A percentile compares a stretch with the other conserved stretches of the same genome.
phyloP scores from a whole-genome alignment of 2,329 filamentous ascomycete genomes.

The Fusarium citri region DNA sequence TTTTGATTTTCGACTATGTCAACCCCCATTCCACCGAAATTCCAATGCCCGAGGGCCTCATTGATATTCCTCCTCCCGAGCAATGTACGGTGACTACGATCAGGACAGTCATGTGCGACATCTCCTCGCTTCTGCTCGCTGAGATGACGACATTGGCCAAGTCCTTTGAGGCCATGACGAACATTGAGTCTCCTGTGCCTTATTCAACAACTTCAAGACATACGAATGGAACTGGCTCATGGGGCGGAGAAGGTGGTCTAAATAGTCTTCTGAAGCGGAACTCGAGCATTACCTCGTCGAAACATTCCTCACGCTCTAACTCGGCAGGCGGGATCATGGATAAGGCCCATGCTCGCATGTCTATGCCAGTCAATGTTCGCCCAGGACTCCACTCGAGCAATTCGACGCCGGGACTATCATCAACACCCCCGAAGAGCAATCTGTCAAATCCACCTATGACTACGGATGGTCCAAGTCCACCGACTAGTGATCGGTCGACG shows the following conservation, averaged over 20 bases:
- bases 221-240: slow-evolving; percentile 55
- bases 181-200: slow-evolving; percentile 80
- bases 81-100: slow-evolving; percentile 81
- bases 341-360: slow-evolving; percentile 77
- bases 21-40: slow-evolving; percentile 60
- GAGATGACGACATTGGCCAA: slow-evolving; percentile 81
- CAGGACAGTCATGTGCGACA: slow-evolving; percentile 82
- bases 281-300: slow-evolving; percentile 63
- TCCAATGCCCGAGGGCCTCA: slow-evolving; percentile 74
- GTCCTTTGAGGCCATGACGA: slow-evolving; percentile 77
- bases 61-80: slow-evolving; percentile 75
- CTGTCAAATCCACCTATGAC: slow-evolving; percentile 62
- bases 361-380: slow-evolving; percentile 74
- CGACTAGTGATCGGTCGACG: slow-evolving; percentile 52
- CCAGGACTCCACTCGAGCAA: slow-evolving; percentile 57
- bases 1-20: slow-evolving; percentile 82
- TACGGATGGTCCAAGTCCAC: slow-evolving; percentile 58
- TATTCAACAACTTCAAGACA: slow-evolving; percentile 52
- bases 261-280: slow-evolving; percentile 61
- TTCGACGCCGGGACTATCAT: slow-evolving; percentile 62
- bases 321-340: slow-evolving; percentile 67
- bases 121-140: slow-evolving; percentile 78
- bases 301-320: slow-evolving; percentile 60
- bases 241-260: slow-evolving; percentile 54
- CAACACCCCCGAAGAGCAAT: slow-evolving; percentile 63